Evolutionary conservation across 108 stramenopile species (phyloP), one percentile per base, ranked within the genome.

Genomic region (Cyclotella choctawhatcheeana): DNA sequence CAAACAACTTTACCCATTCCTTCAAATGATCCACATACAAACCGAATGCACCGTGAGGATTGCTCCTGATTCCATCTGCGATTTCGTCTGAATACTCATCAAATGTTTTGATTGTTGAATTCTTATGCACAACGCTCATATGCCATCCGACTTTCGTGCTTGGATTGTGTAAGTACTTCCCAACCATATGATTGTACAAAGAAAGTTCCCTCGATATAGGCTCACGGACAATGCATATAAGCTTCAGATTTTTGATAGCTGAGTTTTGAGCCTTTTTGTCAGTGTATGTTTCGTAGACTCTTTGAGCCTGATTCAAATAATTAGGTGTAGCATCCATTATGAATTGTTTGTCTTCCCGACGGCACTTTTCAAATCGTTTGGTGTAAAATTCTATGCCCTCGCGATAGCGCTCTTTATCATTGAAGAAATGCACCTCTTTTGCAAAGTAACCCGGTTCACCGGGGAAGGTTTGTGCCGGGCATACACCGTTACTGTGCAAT

Each of bases 371-470:
- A 52, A 61, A 84, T 4, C 83, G 72, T 8, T 67, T 52, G 13
- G 75, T 44, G 47, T 81, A 84, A 50, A 81, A 81, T 13, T 77
- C 51, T 4, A 77, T 31, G 2, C 83, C 83, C 44, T 68, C 24
- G 8, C 31, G 32, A 53, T 73, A 77, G 13, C 79, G 60, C 20
- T 56, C 22, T 24, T 52, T 20, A 26, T 59, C 13, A 44, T 79
- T 73, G 27, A 84, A 84, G 44, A 70, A 84, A 53, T 84, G 83
- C 12, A 40, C 37, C 37, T 40, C 55, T 30, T 56, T 56, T 12
- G 29, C 31, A 30, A 31, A 56, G 29, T 18, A 56, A 14, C 12
- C 10, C 14, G 55, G 55, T 12, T 56, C 55, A 14, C 55, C 30
- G 3, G 16, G 18, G 31, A 31, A 56, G 13, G 30, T 18, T 30